Conservation (phyloP, 495 filamentous ascomycete species). For the Thozetella sp. region DNA sequence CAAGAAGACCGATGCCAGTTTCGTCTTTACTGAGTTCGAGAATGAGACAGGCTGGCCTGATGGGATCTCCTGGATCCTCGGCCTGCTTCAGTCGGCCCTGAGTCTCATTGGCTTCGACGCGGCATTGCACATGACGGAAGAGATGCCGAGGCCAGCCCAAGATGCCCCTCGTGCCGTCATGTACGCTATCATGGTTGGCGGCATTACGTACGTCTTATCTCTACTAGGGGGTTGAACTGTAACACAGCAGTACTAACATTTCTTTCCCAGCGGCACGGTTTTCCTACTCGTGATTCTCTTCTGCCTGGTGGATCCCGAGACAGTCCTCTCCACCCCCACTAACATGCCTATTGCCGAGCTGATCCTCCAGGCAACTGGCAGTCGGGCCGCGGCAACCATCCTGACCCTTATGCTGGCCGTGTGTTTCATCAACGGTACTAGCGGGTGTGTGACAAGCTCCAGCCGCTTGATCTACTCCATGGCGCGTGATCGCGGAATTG, state of each 20-base stretch:
- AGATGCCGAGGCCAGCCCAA: slow-evolving; percentile 35
- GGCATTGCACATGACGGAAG: slow-evolving; percentile 62
- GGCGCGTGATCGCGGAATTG: slow-evolving; percentile 59
- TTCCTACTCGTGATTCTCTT: slow-evolving; percentile 36
- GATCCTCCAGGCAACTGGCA: slow-evolving; percentile 31
- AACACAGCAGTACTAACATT: neutral
- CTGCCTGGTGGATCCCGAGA: slow-evolving; percentile 28
- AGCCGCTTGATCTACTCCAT: slow-evolving; percentile 57
- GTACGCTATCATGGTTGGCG: slow-evolving; percentile 31
- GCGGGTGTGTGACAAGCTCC: slow-evolving; percentile 48
- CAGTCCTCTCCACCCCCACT: slow-evolving; percentile 30
- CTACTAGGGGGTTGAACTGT: neutral
- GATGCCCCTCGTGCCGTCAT: slow-evolving; percentile 37
- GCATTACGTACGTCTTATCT: slow-evolving; percentile 24
- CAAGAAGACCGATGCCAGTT: slow-evolving; percentile 33
- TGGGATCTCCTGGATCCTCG: slow-evolving; percentile 65
- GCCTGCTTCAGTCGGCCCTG: slow-evolving; percentile 62
- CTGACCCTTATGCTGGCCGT: slow-evolving; percentile 32
- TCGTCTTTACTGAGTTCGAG: slow-evolving; percentile 59
- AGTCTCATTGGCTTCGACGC: slow-evolving; percentile 66
- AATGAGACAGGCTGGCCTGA: slow-evolving; percentile 66
- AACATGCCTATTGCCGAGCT: slow-evolving; percentile 48
- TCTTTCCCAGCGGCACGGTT: slow-evolving; percentile 12
- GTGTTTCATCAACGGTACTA: slow-evolving; percentile 37
- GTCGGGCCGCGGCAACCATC: slow-evolving; percentile 26